Evolutionary conservation across 768 basidiomycete genomes (phyloP).

Genomic region (Clathrus columnatus): DNA sequence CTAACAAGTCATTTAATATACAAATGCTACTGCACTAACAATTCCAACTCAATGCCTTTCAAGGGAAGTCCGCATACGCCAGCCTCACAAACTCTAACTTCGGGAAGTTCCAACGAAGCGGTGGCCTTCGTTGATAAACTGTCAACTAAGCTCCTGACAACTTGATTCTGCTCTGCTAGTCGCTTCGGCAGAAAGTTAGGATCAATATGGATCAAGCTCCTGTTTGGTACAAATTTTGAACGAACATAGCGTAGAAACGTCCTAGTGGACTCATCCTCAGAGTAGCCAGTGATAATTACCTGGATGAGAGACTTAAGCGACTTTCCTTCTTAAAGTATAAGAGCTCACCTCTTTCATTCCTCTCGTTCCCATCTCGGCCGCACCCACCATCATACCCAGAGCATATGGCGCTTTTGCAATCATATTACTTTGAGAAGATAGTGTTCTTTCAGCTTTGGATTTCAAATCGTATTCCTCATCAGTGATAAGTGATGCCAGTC

Average conservation of each 20-base stretch:
- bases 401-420: background rate
- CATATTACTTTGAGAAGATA: constrained; percentile 5
- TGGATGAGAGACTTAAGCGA: background rate
- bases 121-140: background rate
- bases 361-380: background rate
- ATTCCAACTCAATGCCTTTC: background rate
- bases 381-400: constrained; percentile 3
- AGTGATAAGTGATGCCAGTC: constrained; percentile 12
- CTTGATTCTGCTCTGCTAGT: constrained; percentile 1
- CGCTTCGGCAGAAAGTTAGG: background rate
- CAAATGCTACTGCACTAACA: background rate
- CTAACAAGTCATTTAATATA: too few species aligned
- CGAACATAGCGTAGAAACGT: background rate
- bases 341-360: constrained; percentile 1
- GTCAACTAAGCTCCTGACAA: background rate
- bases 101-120: background rate
- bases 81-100: constrained; percentile 1
- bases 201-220: constrained; percentile 3
- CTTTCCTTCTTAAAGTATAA: background rate
- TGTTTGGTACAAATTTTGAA: constrained; percentile 1
- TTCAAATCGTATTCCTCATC: background rate
- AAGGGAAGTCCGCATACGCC: constrained; percentile 7
- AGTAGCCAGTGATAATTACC: constrained; percentile 1
- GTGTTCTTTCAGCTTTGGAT: constrained; percentile 1
- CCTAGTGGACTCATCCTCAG: background rate